These are phyloP conservation scores for Mycothermus thermophilus DNA, from an alignment of 495 filamentous ascomycete species.

Conservation along the genomic window DNA sequence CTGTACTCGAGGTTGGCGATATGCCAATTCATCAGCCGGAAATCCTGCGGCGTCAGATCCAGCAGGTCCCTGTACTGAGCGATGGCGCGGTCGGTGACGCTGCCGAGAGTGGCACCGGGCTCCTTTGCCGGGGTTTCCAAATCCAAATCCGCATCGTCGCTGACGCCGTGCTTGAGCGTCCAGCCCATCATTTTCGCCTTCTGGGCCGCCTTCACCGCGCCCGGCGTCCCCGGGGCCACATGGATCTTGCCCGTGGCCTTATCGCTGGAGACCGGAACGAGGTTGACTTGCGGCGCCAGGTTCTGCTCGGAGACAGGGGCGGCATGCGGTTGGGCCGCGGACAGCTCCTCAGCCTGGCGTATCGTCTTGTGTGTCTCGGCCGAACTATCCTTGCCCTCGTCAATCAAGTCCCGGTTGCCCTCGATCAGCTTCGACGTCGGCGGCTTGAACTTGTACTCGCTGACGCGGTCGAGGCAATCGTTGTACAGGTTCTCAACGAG, in stretches of 20 bases:
- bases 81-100: constrained; percentile 79
- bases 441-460: constrained; percentile 69
- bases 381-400: constrained; percentile 63
- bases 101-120: constrained; percentile 60
- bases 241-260: constrained; percentile 46
- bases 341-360: constrained; percentile 50
- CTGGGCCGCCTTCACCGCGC: constrained; percentile 46
- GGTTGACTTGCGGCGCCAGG: constrained; percentile 33
- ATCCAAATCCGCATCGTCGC: constrained; percentile 53
- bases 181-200: constrained; percentile 72
- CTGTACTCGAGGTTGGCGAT: constrained; percentile 96
- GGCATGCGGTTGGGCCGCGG: constrained; percentile 33
- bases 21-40: constrained; percentile 93
- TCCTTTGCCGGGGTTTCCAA: constrained; percentile 50
- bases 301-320: constrained; percentile 34
- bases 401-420: constrained; percentile 73
- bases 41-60: constrained; percentile 69
- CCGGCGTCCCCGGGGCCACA: constrained; percentile 41
- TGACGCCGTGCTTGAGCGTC: constrained; percentile 51
- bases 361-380: constrained; percentile 58
- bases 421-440: constrained; percentile 56
- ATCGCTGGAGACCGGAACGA: constrained; percentile 45
- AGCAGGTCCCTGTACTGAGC: constrained; percentile 74
- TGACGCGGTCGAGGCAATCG: constrained; percentile 80
- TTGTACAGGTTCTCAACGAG: constrained; percentile 85